Evolutionary conservation across 2,329 filamentous ascomycete genomes (phyloP).

Genomic region (Aspergillus fischeri): DNA sequence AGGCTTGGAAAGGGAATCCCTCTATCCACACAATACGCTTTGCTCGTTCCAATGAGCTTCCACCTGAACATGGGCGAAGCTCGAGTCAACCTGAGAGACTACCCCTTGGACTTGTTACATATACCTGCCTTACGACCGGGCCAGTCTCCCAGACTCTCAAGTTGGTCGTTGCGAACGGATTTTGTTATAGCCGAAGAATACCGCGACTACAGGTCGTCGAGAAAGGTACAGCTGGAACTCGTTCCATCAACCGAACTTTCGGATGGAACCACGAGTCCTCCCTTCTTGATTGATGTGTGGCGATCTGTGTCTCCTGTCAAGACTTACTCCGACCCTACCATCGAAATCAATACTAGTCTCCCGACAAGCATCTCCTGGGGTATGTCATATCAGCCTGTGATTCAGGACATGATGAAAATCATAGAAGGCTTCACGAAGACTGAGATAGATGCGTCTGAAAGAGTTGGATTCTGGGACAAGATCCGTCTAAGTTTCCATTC

Average conservation of each 20-base stretch:
- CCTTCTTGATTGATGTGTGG: constrained; percentile 80
- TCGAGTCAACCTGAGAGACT: constrained; percentile 81
- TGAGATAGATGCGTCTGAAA: constrained; percentile 86
- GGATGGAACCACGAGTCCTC: constrained; percentile 55
- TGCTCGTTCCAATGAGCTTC: constrained; percentile 86
- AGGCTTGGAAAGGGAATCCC: constrained; percentile 96
- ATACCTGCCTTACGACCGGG: constrained; percentile 76
- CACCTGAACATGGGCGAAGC: constrained; percentile 88
- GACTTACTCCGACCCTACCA: constrained; percentile 85
- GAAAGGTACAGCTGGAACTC: constrained; percentile 77
- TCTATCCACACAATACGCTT: constrained; percentile 79
- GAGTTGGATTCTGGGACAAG: constrained; percentile 98
- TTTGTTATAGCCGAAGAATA: constrained; percentile 97
- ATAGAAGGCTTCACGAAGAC: constrained; percentile 97
- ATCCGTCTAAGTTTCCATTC: constrained; percentile 93
- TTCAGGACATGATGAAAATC: constrained; percentile 99
- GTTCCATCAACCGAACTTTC: constrained; percentile 63
- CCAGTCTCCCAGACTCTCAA: constrained; percentile 75
- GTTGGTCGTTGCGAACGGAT: constrained; percentile 78
- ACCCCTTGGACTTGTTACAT: constrained; percentile 86
- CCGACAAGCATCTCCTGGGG: constrained; percentile 96
- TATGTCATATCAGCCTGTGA: constrained; percentile 93
- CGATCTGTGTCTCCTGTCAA: constrained; percentile 93
- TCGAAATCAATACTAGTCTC: constrained; percentile 89
- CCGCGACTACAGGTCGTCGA: constrained; percentile 71